Evolutionary conservation across 2,329 filamentous ascomycete species (phyloP).

Genomic region (Samsoniella hepiali): DNA sequence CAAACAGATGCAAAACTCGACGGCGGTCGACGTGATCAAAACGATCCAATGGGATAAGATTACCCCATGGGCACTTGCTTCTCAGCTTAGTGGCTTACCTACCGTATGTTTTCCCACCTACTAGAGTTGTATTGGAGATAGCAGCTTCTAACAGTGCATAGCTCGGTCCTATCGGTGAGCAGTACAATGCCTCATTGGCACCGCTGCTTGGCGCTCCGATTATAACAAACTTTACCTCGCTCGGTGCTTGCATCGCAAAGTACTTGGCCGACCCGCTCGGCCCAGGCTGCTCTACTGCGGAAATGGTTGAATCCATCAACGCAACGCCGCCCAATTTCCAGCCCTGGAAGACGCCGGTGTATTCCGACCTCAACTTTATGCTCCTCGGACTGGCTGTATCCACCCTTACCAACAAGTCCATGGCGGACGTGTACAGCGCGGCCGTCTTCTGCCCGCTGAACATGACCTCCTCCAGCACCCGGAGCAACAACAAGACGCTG

Average conservation of each 20-base stretch:
- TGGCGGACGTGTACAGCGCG: neutral
- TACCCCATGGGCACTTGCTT: constrained; percentile 11
- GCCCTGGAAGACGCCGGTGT: constrained; percentile 8
- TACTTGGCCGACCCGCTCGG: neutral
- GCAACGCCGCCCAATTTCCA: neutral
- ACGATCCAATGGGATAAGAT: constrained; percentile 12
- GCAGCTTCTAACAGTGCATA: neutral
- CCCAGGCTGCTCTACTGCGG: neutral
- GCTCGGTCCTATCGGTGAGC: neutral
- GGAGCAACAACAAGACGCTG: constrained; percentile 6
- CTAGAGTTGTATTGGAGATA: neutral
- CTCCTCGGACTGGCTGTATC: constrained; percentile 9
- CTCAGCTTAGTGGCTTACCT: constrained; percentile 14
- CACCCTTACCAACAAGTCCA: constrained; percentile 2
- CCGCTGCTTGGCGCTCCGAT: neutral
- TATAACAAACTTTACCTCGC: neutral
- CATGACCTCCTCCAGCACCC: constrained; percentile 13
- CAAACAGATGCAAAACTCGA: neutral
- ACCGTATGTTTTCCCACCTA: neutral
- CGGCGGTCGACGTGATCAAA: neutral
- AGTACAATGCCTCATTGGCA: neutral
- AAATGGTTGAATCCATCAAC: neutral
- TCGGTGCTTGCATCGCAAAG: neutral
- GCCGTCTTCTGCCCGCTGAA: constrained; percentile 11
- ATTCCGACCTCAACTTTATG: constrained; percentile 15